These are phyloP conservation scores for Aspergillus carbonarius DNA, from an alignment of 2,329 filamentous ascomycete species.

Conservation along the genomic window DNA sequence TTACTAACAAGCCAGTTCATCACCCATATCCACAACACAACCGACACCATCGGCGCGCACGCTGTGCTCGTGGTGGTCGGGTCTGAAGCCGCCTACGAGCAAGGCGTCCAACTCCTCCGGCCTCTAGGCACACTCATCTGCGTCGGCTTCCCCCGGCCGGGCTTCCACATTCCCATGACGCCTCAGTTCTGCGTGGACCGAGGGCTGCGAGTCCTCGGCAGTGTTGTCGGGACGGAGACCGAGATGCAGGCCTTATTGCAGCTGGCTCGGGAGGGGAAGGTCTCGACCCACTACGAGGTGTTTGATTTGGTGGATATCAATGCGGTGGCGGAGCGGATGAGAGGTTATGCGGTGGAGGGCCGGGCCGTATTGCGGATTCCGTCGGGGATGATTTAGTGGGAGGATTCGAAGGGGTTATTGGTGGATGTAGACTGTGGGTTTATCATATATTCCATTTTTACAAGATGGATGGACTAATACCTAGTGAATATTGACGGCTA, in stretches of 20 bases:
- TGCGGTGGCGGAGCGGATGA: conserved; percentile 24
- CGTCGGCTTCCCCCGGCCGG: conserved; percentile 39
- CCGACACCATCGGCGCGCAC: conserved; percentile 40
- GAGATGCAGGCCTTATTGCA: conserved; percentile 44
- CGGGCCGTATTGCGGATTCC: conserved; percentile 31
- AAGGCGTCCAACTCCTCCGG: conserved; percentile 36
- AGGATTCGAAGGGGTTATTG: no score
- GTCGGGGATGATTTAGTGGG: conserved; percentile 14
- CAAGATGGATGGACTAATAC: no score
- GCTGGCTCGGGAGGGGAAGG: conserved; percentile 36
- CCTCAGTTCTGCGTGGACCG: conserved; percentile 41
- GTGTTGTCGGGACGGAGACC: conserved; percentile 37
- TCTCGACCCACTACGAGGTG: conserved; percentile 22
- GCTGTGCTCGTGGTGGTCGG: conserved; percentile 43
- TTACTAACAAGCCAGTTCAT: neutral
- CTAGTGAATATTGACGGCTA: no score
- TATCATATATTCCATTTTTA: no score
- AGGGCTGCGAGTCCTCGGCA: conserved; percentile 34
- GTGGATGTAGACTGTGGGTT: no score
- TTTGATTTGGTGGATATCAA: conserved; percentile 26
- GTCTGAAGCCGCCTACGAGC: conserved; percentile 37
- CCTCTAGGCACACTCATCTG: conserved; percentile 43
- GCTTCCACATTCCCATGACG: conserved; percentile 42
- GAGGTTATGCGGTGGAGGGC: conserved; percentile 25
- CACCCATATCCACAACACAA: conserved; percentile 23